These are phyloP conservation scores for Gigaspora rosea DNA, from an alignment of 192 early-diverging fungal genomes.

Conservation along the genomic window DNA sequence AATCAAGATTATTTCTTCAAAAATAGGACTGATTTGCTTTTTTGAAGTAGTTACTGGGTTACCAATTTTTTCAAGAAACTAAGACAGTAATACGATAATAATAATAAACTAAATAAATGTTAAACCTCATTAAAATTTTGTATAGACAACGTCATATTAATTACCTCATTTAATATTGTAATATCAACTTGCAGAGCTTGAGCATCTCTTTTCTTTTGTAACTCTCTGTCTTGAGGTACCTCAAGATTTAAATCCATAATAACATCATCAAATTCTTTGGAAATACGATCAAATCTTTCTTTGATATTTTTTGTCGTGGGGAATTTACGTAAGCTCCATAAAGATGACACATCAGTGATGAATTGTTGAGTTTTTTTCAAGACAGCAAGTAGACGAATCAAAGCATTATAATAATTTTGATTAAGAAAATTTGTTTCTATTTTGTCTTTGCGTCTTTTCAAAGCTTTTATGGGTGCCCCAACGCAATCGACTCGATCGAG, in stretches of 20 bases:
- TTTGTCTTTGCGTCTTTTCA: constrained; percentile 14
- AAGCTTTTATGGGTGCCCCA: background rate
- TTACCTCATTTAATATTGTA: constrained; percentile 1
- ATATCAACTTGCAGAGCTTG: constrained; percentile 13
- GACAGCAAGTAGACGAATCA: constrained; percentile 7
- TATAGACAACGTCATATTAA: background rate
- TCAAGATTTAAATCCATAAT: background rate
- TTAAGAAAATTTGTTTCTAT: constrained; percentile 17
- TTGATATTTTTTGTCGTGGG: background rate
- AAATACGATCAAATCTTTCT: background rate
- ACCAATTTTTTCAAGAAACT: constrained; percentile 20
- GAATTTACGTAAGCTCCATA: constrained; percentile 25
- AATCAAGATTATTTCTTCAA: constrained; percentile 21
- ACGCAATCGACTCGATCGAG: constrained; percentile 14
- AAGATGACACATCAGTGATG: constrained; percentile 8
- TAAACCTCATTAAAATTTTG: background rate
- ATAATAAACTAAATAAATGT: background rate
- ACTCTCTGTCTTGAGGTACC: background rate
- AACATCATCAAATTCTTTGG: constrained; percentile 20
- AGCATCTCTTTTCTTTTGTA: background rate
- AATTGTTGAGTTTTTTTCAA: constrained; percentile 26
- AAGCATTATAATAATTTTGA: constrained; percentile 25
- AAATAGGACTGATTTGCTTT: constrained; percentile 6
- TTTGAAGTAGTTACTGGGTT: background rate
- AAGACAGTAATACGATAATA: background rate